Evolutionary conservation across 306 rosid genomes (phyloP).

Genomic region (Potentilla sterilis): DNA sequence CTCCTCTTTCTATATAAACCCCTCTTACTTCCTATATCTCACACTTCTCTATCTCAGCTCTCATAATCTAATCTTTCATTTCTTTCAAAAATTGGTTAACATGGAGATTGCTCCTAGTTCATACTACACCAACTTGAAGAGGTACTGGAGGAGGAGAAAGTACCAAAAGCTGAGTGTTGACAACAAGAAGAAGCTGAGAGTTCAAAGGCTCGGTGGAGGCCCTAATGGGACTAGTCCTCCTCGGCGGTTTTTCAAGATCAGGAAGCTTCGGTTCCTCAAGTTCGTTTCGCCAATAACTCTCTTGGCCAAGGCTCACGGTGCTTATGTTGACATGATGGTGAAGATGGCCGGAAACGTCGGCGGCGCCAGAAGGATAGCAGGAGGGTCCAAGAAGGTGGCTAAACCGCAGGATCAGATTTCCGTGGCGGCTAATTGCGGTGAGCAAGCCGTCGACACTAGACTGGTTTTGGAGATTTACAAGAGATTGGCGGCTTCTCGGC

Average conservation of each 20-base stretch:
- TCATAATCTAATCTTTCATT: not conserved
- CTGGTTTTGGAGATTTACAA: constrained; percentile 41
- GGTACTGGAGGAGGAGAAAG: constrained; percentile 43
- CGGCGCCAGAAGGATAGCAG: constrained; percentile 18
- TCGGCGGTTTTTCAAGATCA: constrained; percentile 21
- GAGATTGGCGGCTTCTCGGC: constrained; percentile 31
- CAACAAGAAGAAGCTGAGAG: constrained; percentile 29
- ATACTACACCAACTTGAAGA: constrained; percentile 31
- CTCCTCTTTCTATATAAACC: constrained; percentile 5
- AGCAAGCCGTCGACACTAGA: constrained; percentile 27
- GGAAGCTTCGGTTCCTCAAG: constrained; percentile 11
- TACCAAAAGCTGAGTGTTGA: constrained; percentile 31
- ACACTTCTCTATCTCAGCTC: not conserved
- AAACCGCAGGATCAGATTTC: constrained; percentile 26
- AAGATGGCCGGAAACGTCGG: constrained; percentile 29
- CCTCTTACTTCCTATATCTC: not conserved
- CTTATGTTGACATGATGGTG: constrained; percentile 38
- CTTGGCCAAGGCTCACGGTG: constrained; percentile 29
- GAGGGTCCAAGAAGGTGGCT: constrained; percentile 27
- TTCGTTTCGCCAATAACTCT: constrained; percentile 21
- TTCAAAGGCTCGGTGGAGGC: constrained; percentile 17
- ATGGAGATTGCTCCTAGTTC: constrained; percentile 32
- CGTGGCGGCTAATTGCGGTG: constrained; percentile 16
- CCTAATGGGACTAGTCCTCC: not conserved
- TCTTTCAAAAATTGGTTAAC: not conserved